Evolutionary conservation across 73 alveolate genomes (phyloP), one percentile per base, ranked within the genome.

Genomic region (Tetrahymena thermophila): DNA sequence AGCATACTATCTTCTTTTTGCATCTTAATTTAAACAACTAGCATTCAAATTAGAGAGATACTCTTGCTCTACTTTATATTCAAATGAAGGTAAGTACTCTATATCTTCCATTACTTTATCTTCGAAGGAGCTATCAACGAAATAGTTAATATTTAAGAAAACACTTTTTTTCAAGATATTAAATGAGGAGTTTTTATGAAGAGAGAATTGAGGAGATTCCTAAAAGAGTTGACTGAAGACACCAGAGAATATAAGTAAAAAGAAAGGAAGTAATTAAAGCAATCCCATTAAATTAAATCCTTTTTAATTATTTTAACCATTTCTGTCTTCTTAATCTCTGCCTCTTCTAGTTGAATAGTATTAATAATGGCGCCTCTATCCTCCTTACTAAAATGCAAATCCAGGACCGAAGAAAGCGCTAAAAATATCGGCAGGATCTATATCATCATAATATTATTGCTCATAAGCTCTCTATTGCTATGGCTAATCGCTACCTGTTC

Each of bases 401-500:
- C 89, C 89, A 9, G 85, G 42, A 85, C 50, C 38, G 37, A 95
- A 95, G 94, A 95, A 95, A 21, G 95, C 84, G 28, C 94, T 93
- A 25, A 95, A 95, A 28, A 95, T 95, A 42, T 95, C 85, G 35
- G 93, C 95, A 28, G 97, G 95, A 10, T 89, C 95, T 85, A 89
- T 44, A 43, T 95, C 97, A 4, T 93, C 95, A 56, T 93, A 95
- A 42, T 95, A 93, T 95, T 95, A 56, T 37, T 94, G 58, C 50
- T 95, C 93, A 50, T 95, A 94, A 10, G 83, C 43, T 35, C 93
- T 85, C 38, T 94, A 94, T 37, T 94, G 85, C 55, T 95, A 94
- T 10, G 97, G 97, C 38, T 85, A 94, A 13, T 95, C 97, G 23
- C 94, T 89, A 43, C 97, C 97, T 43, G 71, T 85, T 95, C 94